phyloP scores from a whole-genome alignment of 768 basidiomycete genomes.

The Pleurotus cornucopiae region DNA sequence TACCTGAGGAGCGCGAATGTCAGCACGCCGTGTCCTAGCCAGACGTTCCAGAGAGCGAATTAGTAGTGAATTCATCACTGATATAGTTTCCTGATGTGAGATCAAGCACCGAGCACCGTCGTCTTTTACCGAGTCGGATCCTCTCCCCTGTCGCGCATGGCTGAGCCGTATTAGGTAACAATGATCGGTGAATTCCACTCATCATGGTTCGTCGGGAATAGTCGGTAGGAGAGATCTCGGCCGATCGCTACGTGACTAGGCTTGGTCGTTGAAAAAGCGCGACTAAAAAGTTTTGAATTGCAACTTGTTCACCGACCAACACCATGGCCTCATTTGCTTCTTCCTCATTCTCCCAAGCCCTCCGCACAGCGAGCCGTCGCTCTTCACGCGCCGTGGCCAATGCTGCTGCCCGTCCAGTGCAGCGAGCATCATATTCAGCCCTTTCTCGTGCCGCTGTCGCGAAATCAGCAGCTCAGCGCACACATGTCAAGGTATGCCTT shows the following conservation, averaged over 20 bases:
- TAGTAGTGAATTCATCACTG: too few relatives aligned
- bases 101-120: too few relatives aligned
- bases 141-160: too few relatives aligned
- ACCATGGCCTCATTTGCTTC: slow-evolving; percentile 63
- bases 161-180: too few relatives aligned
- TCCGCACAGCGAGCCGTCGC: slow-evolving; percentile 66
- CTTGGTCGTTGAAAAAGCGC: slow-evolving; percentile 11
- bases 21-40: too few relatives aligned
- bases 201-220: slow-evolving; percentile 13
- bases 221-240: slow-evolving; percentile 17
- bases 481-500: slow-evolving; percentile 28
- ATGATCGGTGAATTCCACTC: too few relatives aligned
- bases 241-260: slow-evolving; percentile 16
- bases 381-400: slow-evolving; percentile 47
- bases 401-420: slow-evolving; percentile 34
- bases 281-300: slow-evolving; percentile 16
- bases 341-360: slow-evolving; percentile 53
- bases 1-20: too few relatives aligned
- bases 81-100: too few relatives aligned
- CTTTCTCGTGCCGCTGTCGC: slow-evolving; percentile 46
- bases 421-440: slow-evolving; percentile 66
- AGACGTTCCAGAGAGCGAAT: too few relatives aligned
- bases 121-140: too few relatives aligned
- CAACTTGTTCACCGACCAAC: slow-evolving; percentile 16
- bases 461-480: slow-evolving; percentile 28